Conservation (phyloP, 2,329 filamentous ascomycete species). For the Pseudogymnoascus sp. region DNA sequence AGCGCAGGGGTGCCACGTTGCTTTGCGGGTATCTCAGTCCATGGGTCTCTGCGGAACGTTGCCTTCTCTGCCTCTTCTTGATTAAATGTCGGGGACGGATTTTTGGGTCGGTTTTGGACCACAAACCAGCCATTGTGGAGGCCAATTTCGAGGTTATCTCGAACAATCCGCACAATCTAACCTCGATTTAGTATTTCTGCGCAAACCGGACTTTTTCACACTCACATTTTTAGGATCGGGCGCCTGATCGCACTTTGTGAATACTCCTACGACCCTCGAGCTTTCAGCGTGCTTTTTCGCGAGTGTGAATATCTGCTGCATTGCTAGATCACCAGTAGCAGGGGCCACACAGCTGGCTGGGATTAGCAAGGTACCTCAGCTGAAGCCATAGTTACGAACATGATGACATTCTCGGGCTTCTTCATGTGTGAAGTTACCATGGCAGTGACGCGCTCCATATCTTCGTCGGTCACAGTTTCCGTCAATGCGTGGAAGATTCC, state of each 20-base stretch:
- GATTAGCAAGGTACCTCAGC: background rate
- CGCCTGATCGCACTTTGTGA: conserved; percentile 32
- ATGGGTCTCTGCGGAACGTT: conserved; percentile 25
- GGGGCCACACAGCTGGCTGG: background rate
- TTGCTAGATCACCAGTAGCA: conserved; percentile 23
- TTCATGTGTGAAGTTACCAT: conserved; percentile 32
- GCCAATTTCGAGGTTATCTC: conserved; percentile 13
- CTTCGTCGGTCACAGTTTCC: conserved; percentile 23
- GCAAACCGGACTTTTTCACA: background rate
- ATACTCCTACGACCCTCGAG: conserved; percentile 29
- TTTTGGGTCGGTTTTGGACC: conserved; percentile 29
- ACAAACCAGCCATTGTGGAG: conserved; percentile 29
- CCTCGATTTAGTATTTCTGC: background rate
- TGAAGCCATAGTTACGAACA: conserved; percentile 24
- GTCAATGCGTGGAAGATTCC: conserved; percentile 25
- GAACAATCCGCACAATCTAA: conserved; percentile 14
- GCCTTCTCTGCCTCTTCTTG: conserved; percentile 22
- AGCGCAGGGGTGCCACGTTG: conserved; percentile 26
- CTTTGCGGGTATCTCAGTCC: conserved; percentile 20
- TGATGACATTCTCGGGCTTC: conserved; percentile 30
- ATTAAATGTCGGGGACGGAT: conserved; percentile 21
- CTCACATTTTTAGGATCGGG: conserved; percentile 17
- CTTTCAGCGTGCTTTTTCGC: conserved; percentile 24
- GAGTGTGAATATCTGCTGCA: conserved; percentile 26
- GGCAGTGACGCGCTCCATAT: conserved; percentile 24